Evolutionary conservation across 164 flowering plant species (phyloP).

Genomic region (Vitis labrusca): DNA sequence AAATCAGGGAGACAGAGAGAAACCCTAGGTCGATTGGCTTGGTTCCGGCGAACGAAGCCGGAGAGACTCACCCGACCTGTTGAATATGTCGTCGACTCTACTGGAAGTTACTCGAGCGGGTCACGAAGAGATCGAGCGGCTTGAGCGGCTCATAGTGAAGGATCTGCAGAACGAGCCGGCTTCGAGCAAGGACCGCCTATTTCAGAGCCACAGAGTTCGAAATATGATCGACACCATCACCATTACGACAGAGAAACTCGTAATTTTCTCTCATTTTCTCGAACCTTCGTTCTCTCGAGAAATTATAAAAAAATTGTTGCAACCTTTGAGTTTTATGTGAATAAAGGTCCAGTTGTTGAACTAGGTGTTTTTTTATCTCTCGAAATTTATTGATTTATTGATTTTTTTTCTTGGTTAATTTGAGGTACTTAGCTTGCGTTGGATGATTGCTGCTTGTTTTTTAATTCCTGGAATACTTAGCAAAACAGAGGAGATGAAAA

Average conservation of each 20-base stretch:
- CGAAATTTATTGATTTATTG: too few species aligned
- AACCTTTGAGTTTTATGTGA: too few species aligned
- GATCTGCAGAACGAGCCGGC: constrained; percentile 86
- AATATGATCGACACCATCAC: constrained; percentile 73
- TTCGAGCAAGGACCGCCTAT: constrained; percentile 62
- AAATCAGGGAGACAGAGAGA: neutral
- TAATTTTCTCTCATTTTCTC: constrained; percentile 12
- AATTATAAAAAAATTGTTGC: too few species aligned
- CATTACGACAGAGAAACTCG: constrained; percentile 70
- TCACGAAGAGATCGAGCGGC: constrained; percentile 94
- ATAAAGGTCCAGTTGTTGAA: too few species aligned
- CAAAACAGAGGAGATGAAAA: too few species aligned
- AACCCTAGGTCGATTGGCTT: constrained; percentile 4
- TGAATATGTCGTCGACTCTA: constrained; percentile 90
- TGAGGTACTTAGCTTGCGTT: too few species aligned
- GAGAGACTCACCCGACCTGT: neutral
- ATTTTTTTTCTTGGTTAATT: too few species aligned
- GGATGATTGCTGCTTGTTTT: too few species aligned
- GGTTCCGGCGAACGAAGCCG: neutral
- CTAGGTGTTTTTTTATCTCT: too few species aligned
- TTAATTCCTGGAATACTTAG: too few species aligned
- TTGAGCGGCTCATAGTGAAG: constrained; percentile 85
- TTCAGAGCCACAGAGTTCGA: constrained; percentile 89
- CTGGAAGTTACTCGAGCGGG: constrained; percentile 83
- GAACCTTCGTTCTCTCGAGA: neutral